phyloP scores from a whole-genome alignment of 306 rosid species.

The Begonia loranthoides region DNA sequence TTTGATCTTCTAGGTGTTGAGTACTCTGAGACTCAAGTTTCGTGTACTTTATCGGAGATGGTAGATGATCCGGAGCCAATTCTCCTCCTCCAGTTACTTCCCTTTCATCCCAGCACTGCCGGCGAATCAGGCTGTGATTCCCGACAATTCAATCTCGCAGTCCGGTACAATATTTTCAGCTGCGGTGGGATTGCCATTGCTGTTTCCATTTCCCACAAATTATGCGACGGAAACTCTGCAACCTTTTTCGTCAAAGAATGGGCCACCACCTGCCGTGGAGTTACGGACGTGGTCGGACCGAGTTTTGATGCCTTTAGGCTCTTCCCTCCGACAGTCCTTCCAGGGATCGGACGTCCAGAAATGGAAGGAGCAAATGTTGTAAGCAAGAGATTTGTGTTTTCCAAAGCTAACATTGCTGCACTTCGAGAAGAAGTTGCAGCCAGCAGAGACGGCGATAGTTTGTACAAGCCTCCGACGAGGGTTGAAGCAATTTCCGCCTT shows the following conservation, averaged over 20 bases:
- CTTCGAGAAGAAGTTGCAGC: conserved; percentile 7
- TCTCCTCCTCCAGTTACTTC: conserved; percentile 1
- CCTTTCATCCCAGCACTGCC: background rate
- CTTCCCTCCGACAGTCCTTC: conserved; percentile 14
- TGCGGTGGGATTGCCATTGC: conserved; percentile 11
- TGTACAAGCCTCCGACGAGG: conserved; percentile 15
- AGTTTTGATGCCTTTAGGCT: conserved; percentile 6
- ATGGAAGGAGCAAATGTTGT: conserved; percentile 3
- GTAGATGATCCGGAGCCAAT: conserved; percentile 4
- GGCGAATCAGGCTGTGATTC: background rate
- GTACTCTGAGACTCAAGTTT: conserved; percentile 10
- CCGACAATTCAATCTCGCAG: background rate
- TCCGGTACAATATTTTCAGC: conserved; percentile 5
- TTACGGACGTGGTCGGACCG: background rate
- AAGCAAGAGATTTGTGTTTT: conserved; percentile 14
- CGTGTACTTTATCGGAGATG: background rate
- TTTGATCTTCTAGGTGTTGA: background rate
- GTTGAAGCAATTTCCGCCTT: conserved; percentile 33
- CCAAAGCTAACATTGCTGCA: conserved; percentile 1
- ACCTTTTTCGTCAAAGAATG: conserved; percentile 2
- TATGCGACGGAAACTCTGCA: conserved; percentile 7
- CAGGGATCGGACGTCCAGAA: background rate
- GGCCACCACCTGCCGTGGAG: conserved; percentile 9
- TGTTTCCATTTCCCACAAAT: conserved; percentile 11
- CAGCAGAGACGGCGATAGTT: background rate